Base-by-base conservation (phyloP, 106 monocot genomes). In the Iris macrosiphon region DNA sequence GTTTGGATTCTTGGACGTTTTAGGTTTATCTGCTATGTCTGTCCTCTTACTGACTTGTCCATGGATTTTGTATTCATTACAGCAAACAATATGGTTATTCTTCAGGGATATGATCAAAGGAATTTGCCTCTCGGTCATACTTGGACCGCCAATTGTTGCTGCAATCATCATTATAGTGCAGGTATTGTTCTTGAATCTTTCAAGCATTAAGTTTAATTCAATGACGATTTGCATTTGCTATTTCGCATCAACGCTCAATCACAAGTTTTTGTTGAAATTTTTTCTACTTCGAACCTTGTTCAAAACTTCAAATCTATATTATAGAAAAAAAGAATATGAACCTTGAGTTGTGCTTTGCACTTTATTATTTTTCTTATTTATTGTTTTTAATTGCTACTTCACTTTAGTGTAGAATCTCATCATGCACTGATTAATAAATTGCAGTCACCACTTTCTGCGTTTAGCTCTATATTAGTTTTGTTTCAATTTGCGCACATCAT, bases 31-130 rank as follows among this genome's bases (percentile, higher is more conserved):
- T n/a, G n/a, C n/a, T n/a, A n/a, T 22, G 17, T 19, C 46, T 49
- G 4, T 18, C 4, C 49, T 58, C 18, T 25, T 38, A 50, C 38
- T 49, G 39, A 50, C 32, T 31, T 47, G 27, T 68, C 19, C 28
- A 16, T 26, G 24, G 31, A 49, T 5, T 47, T 61, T 55, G 37
- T 30, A 46, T 51, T 24, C 75, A 47, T 45, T 59, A 33, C 71
- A 98, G 96, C 90, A 90, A 98, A 90, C 96, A 30, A 34, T 87
- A 62, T 80, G 87, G 85, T 60, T 91, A 44, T 98, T 87, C 77
- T 72, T 98, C 62, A 73, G 77, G 62, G 96, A 98, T 31, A 77
- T 90, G 34, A 37, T 91, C 13, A 98, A 98, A 60, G 79, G 72
- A 39, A 90, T 90, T 52, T 68, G 59, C 7, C 69, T 98, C 38